Conservation (phyloP, 2,329 filamentous ascomycete genomes). For the Decorospora gaudefroyi region DNA sequence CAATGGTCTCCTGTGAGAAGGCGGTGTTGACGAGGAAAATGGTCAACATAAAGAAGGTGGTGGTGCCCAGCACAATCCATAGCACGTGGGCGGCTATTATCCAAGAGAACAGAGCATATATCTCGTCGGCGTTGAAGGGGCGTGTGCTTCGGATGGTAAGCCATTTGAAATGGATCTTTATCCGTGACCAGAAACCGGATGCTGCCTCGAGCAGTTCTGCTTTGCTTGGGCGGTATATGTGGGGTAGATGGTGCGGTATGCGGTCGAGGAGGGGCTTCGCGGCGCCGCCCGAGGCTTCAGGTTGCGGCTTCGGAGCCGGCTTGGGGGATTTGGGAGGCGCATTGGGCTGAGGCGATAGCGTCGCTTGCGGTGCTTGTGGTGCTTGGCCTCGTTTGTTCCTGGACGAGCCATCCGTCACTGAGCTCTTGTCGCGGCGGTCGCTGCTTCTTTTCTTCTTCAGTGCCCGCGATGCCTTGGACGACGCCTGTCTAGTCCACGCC, state of each 20-base stretch:
- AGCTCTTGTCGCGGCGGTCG: slow-evolving; percentile 47
- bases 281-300: slow-evolving; percentile 23
- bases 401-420: slow-evolving; percentile 34
- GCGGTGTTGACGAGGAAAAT: slow-evolving; percentile 95
- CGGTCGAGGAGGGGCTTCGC: slow-evolving; percentile 60
- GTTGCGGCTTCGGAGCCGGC: slow-evolving; percentile 28
- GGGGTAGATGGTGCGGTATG: slow-evolving; percentile 63
- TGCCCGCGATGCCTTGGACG: slow-evolving; percentile 27
- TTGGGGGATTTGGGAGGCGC: slow-evolving; percentile 31
- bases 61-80: slow-evolving; percentile 96
- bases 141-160: slow-evolving; percentile 90
- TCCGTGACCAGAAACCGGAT: slow-evolving; percentile 86
- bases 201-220: slow-evolving; percentile 91
- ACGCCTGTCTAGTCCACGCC: slow-evolving; percentile 39
- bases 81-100: slow-evolving; percentile 89
- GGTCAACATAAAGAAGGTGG: slow-evolving; percentile 90
- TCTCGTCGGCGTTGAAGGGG: slow-evolving; percentile 95
- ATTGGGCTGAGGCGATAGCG: slow-evolving; percentile 39
- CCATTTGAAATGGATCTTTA: slow-evolving; percentile 96
- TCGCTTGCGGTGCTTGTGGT: slow-evolving; percentile 36
- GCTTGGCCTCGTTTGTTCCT: slow-evolving; percentile 25
- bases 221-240: slow-evolving; percentile 80
- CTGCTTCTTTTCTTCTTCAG: slow-evolving; percentile 18
- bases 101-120: slow-evolving; percentile 94
- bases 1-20: slow-evolving; percentile 94